Evolutionary conservation across 75 land plant species (phyloP), one percentile per base, ranked within the genome.

Genomic region (Picea sitchensis): DNA sequence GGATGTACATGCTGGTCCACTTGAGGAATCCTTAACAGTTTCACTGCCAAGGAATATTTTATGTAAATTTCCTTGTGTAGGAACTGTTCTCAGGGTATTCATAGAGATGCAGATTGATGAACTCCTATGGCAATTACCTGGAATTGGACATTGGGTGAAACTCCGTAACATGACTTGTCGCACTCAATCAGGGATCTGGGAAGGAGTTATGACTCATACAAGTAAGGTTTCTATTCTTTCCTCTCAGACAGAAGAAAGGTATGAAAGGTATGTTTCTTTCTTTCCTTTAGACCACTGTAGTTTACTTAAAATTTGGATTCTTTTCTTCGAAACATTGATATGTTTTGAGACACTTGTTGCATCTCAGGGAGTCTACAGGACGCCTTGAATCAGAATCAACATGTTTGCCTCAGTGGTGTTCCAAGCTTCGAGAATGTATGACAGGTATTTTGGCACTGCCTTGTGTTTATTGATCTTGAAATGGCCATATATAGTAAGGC

Each of bases 11-110:
- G 54, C 73, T 71, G 73, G 20, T 71, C 73, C 23, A 4, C 8
- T 71, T 71, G 73, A 18, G 23, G 73, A 71, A 15, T 71, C 54
- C 11, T 71, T 21, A 41, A 2, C 20, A 20, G n/a, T 76, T 30
- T 77, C 81, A 68, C 73, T 91, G 44, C 62, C 88, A 47, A 83
- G 81, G 74, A 85, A 87, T 67, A 67, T 83, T 58, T 78, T 90
- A 38, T 62, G 82, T 71, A 78, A 76, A 26, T 94, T 92, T 85
- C 97, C 97, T 51, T n/a, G 76, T 61, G 80, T 92, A 59, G 97
- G 94, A 67, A 86, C 90, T 83, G 83, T 91, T 34, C 81, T 94
- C 54, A 82, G 88, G 51, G 59, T 94, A 44, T 59, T 57, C 21
- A 56, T 78, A 65, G 86, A 81, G 20, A 76, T 77, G 63, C 69